These are phyloP conservation scores for Lactifluus echinatus DNA, from an alignment of 768 basidiomycete species.

Conservation along the genomic window DNA sequence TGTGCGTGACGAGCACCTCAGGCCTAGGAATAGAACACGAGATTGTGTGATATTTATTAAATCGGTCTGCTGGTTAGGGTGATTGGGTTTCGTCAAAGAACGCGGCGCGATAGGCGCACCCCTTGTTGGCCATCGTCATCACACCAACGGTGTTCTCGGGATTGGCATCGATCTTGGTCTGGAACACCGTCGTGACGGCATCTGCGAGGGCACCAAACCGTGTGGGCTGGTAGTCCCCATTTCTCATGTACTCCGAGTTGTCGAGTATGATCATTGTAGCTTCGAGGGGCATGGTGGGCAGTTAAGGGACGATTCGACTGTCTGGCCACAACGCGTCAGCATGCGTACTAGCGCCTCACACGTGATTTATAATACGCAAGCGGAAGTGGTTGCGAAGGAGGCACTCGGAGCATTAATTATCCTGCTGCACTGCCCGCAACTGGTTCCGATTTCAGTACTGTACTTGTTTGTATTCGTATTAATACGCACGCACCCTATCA, in stretches of 20 bases:
- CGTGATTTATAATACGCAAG: background rate
- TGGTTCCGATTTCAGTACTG: too few relatives aligned
- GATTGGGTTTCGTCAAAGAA: background rate
- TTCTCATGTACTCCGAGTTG: constrained; percentile 96
- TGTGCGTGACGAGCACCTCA: constrained; percentile 92
- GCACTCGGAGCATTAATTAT: too few relatives aligned
- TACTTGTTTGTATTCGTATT: too few relatives aligned
- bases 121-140: constrained; percentile 97
- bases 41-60: too few relatives aligned
- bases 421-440: too few relatives aligned
- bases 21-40: too few relatives aligned
- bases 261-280: constrained; percentile 97
- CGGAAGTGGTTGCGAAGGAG: too few relatives aligned
- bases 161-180: constrained; percentile 90
- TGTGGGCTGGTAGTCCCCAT: constrained; percentile 82
- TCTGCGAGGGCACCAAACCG: constrained; percentile 89
- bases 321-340: background rate
- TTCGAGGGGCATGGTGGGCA: constrained; percentile 78
- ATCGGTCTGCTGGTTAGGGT: background rate
- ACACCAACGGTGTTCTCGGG: constrained; percentile 96
- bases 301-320: background rate
- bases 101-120: constrained; percentile 40
- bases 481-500: background rate
- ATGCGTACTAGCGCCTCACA: background rate
- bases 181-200: constrained; percentile 83